A percentile compares a stretch with the other conserved stretches of the same genome.
Evolutionary conservation across 1,284 basidiomycete species (phyloP).

Genomic region (Cutaneotrichosporon dermatis): DNA sequence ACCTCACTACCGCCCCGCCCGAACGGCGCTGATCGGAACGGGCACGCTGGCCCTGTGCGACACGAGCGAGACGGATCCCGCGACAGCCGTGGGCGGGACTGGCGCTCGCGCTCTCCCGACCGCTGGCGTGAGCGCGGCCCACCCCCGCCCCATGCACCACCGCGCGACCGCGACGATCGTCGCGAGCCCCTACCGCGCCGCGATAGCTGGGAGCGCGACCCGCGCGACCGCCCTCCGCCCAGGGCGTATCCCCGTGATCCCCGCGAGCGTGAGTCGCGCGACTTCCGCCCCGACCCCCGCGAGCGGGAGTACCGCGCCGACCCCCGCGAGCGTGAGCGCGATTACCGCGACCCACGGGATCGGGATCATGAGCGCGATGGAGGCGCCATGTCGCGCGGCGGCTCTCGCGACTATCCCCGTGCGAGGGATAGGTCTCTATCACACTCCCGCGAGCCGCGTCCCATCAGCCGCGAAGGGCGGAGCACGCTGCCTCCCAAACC

Average conservation of each 20-base stretch:
- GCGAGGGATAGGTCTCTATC: not conserved
- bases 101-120: not conserved
- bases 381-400: not conserved
- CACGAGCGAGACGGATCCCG: not conserved
- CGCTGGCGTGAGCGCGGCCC: not conserved
- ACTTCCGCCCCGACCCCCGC: constrained; percentile 1
- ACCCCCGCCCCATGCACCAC: too few relatives aligned
- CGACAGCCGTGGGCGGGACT: constrained; percentile 2
- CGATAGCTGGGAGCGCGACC: not conserved
- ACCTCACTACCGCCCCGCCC: not conserved
- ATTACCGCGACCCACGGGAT: too few relatives aligned
- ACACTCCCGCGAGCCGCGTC: not conserved
- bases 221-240: not conserved
- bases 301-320: not conserved
- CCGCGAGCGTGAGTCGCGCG: constrained; percentile 7
- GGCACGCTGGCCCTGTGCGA: too few relatives aligned
- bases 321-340: not conserved
- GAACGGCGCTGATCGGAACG: not conserved
- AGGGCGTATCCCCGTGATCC: not conserved
- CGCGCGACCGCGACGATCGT: not conserved
- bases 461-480: not conserved
- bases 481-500: constrained; percentile 14
- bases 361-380: too few relatives aligned
- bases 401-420: not conserved
- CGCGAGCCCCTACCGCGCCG: not conserved